Base-by-base conservation (phyloP, 257 asterid genomes). In the Solanum neorickii region DNA sequence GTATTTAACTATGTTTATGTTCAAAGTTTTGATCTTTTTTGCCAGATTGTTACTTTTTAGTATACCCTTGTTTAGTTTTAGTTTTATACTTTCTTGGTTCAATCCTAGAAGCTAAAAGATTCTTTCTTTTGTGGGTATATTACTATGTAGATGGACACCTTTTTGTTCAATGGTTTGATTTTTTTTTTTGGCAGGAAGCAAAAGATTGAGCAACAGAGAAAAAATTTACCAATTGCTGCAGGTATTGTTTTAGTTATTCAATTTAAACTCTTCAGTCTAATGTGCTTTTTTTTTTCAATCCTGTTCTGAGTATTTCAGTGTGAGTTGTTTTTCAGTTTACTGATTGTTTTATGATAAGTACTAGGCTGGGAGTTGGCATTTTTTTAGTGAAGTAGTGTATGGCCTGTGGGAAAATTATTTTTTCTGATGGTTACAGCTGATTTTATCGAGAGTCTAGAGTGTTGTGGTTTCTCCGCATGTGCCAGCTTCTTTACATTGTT, bases 191-290 rank as follows among this genome's bases (percentile, higher is more conserved):
- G 86, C 93, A 96, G 98, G 94, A 90, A 93, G 91, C 94, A 90
- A 89, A 90, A 86, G 86, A 92, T 95, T 82, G 94, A 92, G 83
- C 91, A 93, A 72, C 99, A 95, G 91, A 89, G 94, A 87, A 95
- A 89, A 93, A 74, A 94, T 82, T 88, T 96, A 60, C 98, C 99
- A 76, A 95, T 96, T 87, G 99, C 99, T 90, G 87, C 96, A 33
- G 98, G 99, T 93, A 88, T 21, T 86, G 3, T 16, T 86, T 47
- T 16, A 1, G 2, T 16, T 62, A 20, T 39, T 68, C 69, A 27
- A 14, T 80, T 70, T 66, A 9, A 11, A 75, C 33, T 14, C 23
- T 0, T 86, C 46, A 16, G 23, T 62, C 78, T 66, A 25, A 72
- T 13, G 12, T 66, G 66, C 31, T 20, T 37, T 23, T n/a, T 27